Evolutionary conservation across 257 asterid species (phyloP).

Genomic region (Knoxia roxburghii): DNA sequence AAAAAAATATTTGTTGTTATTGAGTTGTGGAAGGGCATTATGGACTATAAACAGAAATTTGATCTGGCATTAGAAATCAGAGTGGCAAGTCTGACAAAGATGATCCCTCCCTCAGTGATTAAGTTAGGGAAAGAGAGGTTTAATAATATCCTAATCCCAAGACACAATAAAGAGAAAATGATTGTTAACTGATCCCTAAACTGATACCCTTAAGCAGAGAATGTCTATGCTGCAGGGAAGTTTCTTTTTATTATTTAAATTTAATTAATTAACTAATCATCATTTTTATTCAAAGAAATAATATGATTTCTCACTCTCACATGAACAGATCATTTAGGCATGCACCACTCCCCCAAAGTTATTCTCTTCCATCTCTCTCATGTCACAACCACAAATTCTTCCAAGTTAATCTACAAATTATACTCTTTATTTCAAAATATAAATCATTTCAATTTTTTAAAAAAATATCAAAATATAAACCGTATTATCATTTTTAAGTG

Average conservation of each 20-base stretch:
- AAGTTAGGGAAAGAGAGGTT: constrained; percentile 1
- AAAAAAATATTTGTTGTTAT: too few species aligned
- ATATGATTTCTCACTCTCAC: not conserved
- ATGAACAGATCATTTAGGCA: constrained; percentile 21
- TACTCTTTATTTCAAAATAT: too few species aligned
- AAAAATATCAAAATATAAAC: too few species aligned
- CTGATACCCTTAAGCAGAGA: constrained; percentile 51
- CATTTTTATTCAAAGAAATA: not conserved
- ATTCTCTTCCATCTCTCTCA: not conserved
- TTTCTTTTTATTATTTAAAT: constrained; percentile 1
- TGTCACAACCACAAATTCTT: not conserved
- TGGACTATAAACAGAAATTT: not conserved
- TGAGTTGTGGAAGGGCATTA: not conserved
- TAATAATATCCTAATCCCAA: constrained; percentile 41
- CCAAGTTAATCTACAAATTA: not conserved
- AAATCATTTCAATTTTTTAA: too few species aligned
- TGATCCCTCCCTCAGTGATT: not conserved
- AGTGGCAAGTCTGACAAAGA: not conserved
- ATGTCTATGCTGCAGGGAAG: constrained; percentile 49
- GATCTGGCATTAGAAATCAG: not conserved
- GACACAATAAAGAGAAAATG: constrained; percentile 22
- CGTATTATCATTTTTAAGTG: too few species aligned
- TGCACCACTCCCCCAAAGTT: not conserved
- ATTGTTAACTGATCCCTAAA: constrained; percentile 91
- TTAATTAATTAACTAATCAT: constrained; percentile 1